These are phyloP conservation scores for Cytidiella melzeri DNA, from an alignment of 768 basidiomycete species.

Conservation along the genomic window DNA sequence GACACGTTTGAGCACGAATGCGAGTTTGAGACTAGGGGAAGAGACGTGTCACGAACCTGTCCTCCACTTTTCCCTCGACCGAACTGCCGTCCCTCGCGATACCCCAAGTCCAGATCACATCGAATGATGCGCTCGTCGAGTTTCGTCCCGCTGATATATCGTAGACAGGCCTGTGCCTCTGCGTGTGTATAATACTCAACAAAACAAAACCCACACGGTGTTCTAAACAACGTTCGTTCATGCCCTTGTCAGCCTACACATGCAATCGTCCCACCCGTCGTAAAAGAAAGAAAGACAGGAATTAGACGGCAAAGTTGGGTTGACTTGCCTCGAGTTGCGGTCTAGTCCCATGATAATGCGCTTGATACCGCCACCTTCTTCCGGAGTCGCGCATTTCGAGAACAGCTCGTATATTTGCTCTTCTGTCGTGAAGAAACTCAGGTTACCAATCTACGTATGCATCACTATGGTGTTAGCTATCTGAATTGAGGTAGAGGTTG, in stretches of 20 bases:
- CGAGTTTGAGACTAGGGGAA: background rate
- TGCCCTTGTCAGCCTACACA: background rate
- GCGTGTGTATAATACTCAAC: constrained; percentile 94
- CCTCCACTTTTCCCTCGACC: constrained; percentile 97
- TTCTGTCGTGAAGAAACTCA: constrained; percentile 93
- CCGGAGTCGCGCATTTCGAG: constrained; percentile 81
- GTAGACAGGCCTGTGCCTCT: constrained; percentile 89
- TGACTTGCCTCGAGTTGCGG: constrained; percentile 70
- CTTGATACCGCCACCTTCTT: constrained; percentile 86
- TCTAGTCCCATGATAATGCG: constrained; percentile 95
- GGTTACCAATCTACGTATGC: constrained; percentile 84
- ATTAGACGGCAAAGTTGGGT: background rate
- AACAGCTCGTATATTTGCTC: constrained; percentile 95
- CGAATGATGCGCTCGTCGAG: constrained; percentile 98
- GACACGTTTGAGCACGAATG: constrained; percentile 6
- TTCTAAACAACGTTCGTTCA: constrained; percentile 36
- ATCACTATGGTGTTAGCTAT: constrained; percentile 8
- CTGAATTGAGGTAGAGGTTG: constrained; percentile 7
- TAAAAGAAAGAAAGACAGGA: background rate
- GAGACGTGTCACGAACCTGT: constrained; percentile 65
- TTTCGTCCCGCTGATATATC: constrained; percentile 96
- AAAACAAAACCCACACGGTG: constrained; percentile 93
- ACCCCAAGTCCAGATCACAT: constrained; percentile 95
- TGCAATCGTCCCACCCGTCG: too few relatives aligned
- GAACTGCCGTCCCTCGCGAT: constrained; percentile 94